Base-by-base conservation (phyloP, 768 basidiomycete species). In the Podaxis sp. region DNA sequence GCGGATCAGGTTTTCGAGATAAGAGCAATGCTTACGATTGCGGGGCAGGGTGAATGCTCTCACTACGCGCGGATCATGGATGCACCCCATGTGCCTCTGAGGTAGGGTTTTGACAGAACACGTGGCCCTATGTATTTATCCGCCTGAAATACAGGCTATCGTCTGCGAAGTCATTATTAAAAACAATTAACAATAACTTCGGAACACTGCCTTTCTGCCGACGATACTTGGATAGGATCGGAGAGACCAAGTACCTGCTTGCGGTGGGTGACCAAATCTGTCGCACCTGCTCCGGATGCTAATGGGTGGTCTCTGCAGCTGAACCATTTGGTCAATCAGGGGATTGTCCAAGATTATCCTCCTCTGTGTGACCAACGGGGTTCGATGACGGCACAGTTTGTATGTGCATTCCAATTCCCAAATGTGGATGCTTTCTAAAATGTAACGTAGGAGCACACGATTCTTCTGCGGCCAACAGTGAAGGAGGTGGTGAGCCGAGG, bases 181-280 rank as follows among this genome's bases (percentile, higher is more conserved):
- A 88, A 68, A 86, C 88, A 4, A 98, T 99, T 74, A 90, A 92
- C 70, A 90, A 85, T 73, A 90, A 92, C 74, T 99, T 99, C 72
- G 96, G 95, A 30, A 96, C 96, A 11, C 76, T 99, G 64, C 96
- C 97, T 3, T 99, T 93, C 76, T 98, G 96, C 74, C 85, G 96
- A 68, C 83, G 97, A 65, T 99, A 99, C 75, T 84, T 99, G 19
- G 97, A 99, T 70, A 87, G 96, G 26, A 78, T 81, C 4, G 97
- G 97, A 13, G 95, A 98, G 79, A 93, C 85, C 78, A 94, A 90
- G 74, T 96, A 99, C 73, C 79, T 99, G 19, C 79, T 98, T 44
- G 96, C 93, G 62, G 93, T 97, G 61, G 63, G 84, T 77, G n/a
- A 22, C 6, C 26, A 56, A 44, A 6, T 49, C 59, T 49, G 38